Percentiles rank a stretch among this genome's conserved stretches.
Evolutionary conservation across 2,329 filamentous ascomycete species (phyloP).

Genomic region (Penicillium brevicompactum): DNA sequence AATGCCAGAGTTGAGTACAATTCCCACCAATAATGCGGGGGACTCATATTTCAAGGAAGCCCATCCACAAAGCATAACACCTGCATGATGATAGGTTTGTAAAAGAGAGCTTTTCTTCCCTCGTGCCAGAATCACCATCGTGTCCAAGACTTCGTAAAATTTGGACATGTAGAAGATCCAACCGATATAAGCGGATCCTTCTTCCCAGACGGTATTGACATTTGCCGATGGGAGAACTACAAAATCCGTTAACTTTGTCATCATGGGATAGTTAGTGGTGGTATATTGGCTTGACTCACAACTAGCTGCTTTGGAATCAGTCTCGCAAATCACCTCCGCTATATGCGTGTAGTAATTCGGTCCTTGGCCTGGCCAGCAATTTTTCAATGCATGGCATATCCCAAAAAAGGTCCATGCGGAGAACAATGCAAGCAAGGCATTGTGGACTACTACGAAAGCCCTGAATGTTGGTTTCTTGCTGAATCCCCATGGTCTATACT

Average conservation of each 20-base stretch:
- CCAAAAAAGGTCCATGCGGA: constrained; percentile 13
- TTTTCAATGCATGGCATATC: neutral
- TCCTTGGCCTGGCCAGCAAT: neutral
- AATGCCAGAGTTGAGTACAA: constrained; percentile 9
- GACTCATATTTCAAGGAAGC: constrained; percentile 11
- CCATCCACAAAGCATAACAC: constrained; percentile 16
- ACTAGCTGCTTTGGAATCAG: constrained; percentile 3
- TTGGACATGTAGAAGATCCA: constrained; percentile 20
- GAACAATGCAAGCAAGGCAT: constrained; percentile 8
- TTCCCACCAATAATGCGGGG: constrained; percentile 4
- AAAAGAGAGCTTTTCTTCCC: constrained; percentile 17
- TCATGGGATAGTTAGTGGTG: too few species aligned
- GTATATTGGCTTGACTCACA: neutral
- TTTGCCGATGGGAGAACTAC: neutral
- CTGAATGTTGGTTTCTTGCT: constrained; percentile 7
- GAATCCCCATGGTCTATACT: constrained; percentile 14
- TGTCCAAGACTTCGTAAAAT: constrained; percentile 20
- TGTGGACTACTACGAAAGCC: constrained; percentile 8
- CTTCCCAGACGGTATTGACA: constrained; percentile 1
- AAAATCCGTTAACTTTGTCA: neutral
- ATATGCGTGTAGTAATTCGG: constrained; percentile 1
- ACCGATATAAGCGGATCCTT: constrained; percentile 8
- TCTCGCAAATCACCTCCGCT: constrained; percentile 11
- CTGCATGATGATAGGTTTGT: constrained; percentile 20
- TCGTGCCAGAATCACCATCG: constrained; percentile 12